phyloP scores from a whole-genome alignment of 495 filamentous ascomycete species.

The Neurospora sp. region DNA sequence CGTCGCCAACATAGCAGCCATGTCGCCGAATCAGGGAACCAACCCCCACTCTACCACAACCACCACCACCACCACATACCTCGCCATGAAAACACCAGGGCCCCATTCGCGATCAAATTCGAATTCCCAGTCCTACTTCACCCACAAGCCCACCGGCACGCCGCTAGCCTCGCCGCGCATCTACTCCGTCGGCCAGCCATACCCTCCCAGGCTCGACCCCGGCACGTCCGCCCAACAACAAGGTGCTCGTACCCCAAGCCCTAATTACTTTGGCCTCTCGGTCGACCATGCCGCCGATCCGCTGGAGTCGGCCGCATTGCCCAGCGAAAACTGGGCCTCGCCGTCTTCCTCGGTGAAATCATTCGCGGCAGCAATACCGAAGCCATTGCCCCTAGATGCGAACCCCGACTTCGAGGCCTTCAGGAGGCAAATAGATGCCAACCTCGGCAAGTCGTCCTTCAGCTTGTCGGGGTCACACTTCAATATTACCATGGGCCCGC shows the following conservation, averaged over 20 bases:
- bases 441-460: constrained; percentile 37
- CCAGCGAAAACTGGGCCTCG: constrained; percentile 63
- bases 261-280: constrained; percentile 73
- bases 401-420: constrained; percentile 74
- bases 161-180: constrained; percentile 32
- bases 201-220: constrained; percentile 29
- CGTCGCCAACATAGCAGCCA: constrained; percentile 5
- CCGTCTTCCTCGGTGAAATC: constrained; percentile 58
- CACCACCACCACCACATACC: constrained; percentile 16
- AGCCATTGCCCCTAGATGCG: constrained; percentile 55
- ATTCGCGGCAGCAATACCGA: constrained; percentile 56
- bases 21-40: background rate
- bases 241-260: constrained; percentile 45
- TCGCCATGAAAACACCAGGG: constrained; percentile 39
- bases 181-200: constrained; percentile 36
- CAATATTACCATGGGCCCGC: constrained; percentile 11
- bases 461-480: constrained; percentile 41
- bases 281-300: constrained; percentile 50
- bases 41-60: background rate
- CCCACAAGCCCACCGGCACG: constrained; percentile 26
- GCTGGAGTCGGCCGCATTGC: constrained; percentile 47
- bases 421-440: constrained; percentile 54
- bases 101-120: constrained; percentile 31
- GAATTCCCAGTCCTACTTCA: constrained; percentile 28
- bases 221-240: constrained; percentile 14